These are phyloP conservation scores for Mucor lusitanicus DNA, from an alignment of 371 early-diverging fungal genomes.

Conservation along the genomic window DNA sequence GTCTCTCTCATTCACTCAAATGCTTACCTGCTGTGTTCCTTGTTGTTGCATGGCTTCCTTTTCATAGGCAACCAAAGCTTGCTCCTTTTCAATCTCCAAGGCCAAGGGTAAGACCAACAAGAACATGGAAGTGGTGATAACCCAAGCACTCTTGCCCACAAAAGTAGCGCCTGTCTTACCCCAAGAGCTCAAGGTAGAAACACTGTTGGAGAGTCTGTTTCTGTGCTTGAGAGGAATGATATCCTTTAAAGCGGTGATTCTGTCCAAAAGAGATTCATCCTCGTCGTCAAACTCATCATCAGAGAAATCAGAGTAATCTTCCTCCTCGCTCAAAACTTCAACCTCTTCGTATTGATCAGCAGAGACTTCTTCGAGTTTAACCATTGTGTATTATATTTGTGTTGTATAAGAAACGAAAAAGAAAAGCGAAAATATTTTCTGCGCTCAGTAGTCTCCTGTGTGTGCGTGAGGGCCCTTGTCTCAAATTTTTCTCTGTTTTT, in stretches of 20 bases:
- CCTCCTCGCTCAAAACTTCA: slow-evolving; percentile 49
- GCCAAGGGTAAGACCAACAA: slow-evolving; percentile 75
- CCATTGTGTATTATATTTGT: slow-evolving; percentile 34
- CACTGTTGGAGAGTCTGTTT: slow-evolving; percentile 53
- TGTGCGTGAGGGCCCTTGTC: slow-evolving; percentile 15
- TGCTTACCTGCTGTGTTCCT: slow-evolving; percentile 54
- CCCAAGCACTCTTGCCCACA: slow-evolving; percentile 79
- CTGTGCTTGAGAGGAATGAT: slow-evolving; percentile 75
- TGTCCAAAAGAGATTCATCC: slow-evolving; percentile 70
- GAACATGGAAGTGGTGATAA: slow-evolving; percentile 78
- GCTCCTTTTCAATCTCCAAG: slow-evolving; percentile 75
- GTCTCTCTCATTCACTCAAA: no score
- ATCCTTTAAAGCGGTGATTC: slow-evolving; percentile 74
- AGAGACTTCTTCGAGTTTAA: slow-evolving; percentile 57
- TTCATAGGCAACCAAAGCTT: slow-evolving; percentile 78
- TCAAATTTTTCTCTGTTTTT: slow-evolving; percentile 4
- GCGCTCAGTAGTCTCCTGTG: not conserved
- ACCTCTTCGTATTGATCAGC: slow-evolving; percentile 48
- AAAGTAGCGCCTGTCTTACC: slow-evolving; percentile 60
- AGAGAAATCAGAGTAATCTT: slow-evolving; percentile 60
- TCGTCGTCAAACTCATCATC: slow-evolving; percentile 57
- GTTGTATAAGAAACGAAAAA: slow-evolving; percentile 6
- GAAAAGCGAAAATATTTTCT: slow-evolving; percentile 13
- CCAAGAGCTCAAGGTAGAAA: slow-evolving; percentile 55
- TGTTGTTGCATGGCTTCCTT: slow-evolving; percentile 69